Evolutionary conservation across 75 land plant genomes (phyloP).

Genomic region (Picea glauca): DNA sequence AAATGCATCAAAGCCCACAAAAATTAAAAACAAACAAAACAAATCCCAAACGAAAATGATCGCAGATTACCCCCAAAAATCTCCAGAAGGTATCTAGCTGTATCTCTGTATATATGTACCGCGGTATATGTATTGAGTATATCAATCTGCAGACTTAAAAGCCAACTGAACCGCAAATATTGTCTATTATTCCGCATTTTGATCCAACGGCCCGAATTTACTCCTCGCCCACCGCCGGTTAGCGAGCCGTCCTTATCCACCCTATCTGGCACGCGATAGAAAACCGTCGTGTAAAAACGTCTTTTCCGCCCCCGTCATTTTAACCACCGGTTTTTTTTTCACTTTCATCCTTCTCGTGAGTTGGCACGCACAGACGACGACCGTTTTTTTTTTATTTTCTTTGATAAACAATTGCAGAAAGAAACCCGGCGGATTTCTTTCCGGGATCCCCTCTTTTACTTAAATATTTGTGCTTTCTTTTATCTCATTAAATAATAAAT

Average conservation of each 20-base stretch:
- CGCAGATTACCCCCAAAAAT: not conserved
- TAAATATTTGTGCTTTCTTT: not conserved
- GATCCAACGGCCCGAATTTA: not conserved
- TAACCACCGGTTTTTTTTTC: not conserved
- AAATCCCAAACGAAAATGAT: not conserved
- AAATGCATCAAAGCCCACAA: not conserved
- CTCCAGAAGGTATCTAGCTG: not conserved
- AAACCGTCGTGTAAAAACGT: not conserved
- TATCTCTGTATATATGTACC: not conserved
- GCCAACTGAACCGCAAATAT: not conserved
- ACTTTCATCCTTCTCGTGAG: conserved; percentile 1
- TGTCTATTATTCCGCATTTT: not conserved
- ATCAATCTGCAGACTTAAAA: not conserved
- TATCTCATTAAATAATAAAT: not conserved
- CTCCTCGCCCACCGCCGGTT: conserved; percentile 2
- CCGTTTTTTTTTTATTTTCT: not conserved
- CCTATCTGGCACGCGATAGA: not conserved
- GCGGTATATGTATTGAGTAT: not conserved
- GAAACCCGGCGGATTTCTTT: conserved; percentile 15
- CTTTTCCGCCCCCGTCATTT: not conserved
- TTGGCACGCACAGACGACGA: conserved; percentile 12
- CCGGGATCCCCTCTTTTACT: conserved; percentile 9
- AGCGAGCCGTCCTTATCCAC: not conserved
- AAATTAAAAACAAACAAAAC: not conserved
- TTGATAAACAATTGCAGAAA: conserved; percentile 3